phyloP scores from a whole-genome alignment of 1,139 yeast genomes.

The Lodderomyces orthopsilosis region DNA sequence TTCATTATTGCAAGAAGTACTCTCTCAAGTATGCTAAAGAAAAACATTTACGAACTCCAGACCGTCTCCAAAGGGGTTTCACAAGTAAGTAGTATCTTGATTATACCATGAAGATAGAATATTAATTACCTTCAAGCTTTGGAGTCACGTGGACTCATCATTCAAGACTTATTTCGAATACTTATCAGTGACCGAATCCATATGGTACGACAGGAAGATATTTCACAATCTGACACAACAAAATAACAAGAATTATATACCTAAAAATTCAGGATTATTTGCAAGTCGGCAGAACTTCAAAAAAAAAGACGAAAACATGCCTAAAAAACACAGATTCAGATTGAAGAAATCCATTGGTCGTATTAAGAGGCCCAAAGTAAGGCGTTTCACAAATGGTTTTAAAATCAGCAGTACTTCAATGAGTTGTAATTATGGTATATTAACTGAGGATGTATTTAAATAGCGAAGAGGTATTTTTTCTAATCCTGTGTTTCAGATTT shows the following conservation, averaged over 20 bases:
- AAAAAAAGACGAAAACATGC: background rate
- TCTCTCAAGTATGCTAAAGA: conserved; percentile 15
- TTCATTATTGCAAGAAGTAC: conserved; percentile 22
- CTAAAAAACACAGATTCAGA: background rate
- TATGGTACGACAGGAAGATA: conserved; percentile 17
- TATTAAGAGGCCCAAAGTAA: background rate
- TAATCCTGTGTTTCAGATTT: background rate
- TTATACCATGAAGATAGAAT: background rate
- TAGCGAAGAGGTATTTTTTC: background rate
- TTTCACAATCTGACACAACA: conserved; percentile 5
- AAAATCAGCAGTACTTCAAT: conserved; percentile 6
- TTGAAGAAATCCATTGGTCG: background rate
- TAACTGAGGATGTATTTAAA: conserved; percentile 16
- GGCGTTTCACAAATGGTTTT: conserved; percentile 4
- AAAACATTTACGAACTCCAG: conserved; percentile 10
- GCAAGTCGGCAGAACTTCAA: background rate
- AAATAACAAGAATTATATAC: background rate
- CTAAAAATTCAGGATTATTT: background rate
- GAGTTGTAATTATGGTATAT: conserved; percentile 10
- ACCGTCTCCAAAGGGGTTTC: conserved; percentile 19
- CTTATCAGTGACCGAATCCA: conserved; percentile 21
- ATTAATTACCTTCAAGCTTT: conserved; percentile 18
- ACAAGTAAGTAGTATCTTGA: conserved; percentile 16
- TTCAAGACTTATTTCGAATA: conserved; percentile 21
- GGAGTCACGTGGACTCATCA: conserved; percentile 17